phyloP scores from a whole-genome alignment of 768 basidiomycete genomes.

The Mycena maculata region DNA sequence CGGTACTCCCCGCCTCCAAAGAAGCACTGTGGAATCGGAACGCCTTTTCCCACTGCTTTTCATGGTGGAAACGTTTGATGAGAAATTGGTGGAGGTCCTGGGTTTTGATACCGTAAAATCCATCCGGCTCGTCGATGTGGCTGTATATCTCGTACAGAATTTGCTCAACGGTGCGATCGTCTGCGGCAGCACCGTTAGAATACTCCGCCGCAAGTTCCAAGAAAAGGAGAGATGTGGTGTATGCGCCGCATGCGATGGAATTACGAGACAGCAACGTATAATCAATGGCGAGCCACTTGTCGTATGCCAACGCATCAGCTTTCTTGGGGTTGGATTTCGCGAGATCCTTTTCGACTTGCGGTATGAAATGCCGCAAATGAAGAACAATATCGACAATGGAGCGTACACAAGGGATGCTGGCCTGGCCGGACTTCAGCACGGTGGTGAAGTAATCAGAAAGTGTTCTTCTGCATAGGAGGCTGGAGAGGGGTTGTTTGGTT shows the following conservation, averaged over 20 bases:
- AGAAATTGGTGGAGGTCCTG: conserved; percentile 83
- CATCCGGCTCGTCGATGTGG: conserved; percentile 97
- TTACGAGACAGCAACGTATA: conserved; percentile 76
- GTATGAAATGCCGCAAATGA: conserved; percentile 79
- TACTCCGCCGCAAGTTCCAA: conserved; percentile 82
- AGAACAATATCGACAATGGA: conserved; percentile 81
- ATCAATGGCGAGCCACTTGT: conserved; percentile 87
- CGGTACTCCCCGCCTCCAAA: conserved; percentile 68
- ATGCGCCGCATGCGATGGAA: conserved; percentile 83
- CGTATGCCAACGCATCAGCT: conserved; percentile 60
- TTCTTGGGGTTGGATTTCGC: conserved; percentile 43
- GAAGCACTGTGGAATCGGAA: conserved; percentile 91
- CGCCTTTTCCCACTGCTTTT: conserved; percentile 92
- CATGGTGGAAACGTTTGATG: conserved; percentile 89
- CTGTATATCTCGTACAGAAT: conserved; percentile 93
- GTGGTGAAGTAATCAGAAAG: conserved; percentile 69
- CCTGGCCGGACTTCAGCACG: conserved; percentile 56
- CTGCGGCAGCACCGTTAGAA: conserved; percentile 39
- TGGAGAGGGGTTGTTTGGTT: conserved; percentile 32
- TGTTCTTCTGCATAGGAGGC: conserved; percentile 41
- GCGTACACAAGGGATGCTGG: conserved; percentile 58
- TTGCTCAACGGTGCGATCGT: conserved; percentile 62
- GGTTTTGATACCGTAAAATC: conserved; percentile 94
- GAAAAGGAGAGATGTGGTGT: conserved; percentile 91
- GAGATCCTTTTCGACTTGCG: conserved; percentile 44